These are phyloP conservation scores for Hymenoscyphus occultus DNA, from an alignment of 2,329 filamentous ascomycete species.

Conservation along the genomic window DNA sequence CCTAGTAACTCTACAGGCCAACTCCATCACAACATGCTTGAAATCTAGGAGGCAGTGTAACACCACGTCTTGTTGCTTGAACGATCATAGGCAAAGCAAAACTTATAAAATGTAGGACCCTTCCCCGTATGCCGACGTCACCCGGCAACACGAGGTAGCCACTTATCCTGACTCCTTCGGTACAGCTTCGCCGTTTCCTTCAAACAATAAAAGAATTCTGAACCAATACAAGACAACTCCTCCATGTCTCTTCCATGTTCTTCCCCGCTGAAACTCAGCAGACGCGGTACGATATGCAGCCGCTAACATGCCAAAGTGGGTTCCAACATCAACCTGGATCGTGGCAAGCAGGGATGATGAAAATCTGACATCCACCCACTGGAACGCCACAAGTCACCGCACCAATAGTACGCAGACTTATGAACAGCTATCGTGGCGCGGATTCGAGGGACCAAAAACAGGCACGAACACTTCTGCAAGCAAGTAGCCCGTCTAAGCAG, in stretches of 20 bases:
- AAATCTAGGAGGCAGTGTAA: slow-evolving; percentile 11
- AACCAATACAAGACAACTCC: slow-evolving; percentile 6
- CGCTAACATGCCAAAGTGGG: slow-evolving; percentile 7
- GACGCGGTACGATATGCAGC: slow-evolving; percentile 1
- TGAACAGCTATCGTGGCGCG: background rate
- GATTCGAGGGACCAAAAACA: background rate
- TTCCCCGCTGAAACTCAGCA: slow-evolving; percentile 8
- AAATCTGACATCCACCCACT: slow-evolving; percentile 6
- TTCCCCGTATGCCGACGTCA: slow-evolving; percentile 5
- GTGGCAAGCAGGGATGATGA: slow-evolving; percentile 1
- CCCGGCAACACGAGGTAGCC: background rate
- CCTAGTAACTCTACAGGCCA: slow-evolving; percentile 12
- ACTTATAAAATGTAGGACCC: slow-evolving; percentile 7
- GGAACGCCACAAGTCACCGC: slow-evolving; percentile 1
- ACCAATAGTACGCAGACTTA: background rate
- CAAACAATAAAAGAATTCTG: slow-evolving; percentile 2
- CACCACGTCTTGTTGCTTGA: slow-evolving; percentile 9
- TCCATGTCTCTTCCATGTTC: slow-evolving; percentile 1
- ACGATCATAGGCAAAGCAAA: slow-evolving; percentile 3
- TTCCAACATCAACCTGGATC: slow-evolving; percentile 8
- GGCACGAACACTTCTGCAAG: slow-evolving; percentile 1
- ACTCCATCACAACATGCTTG: slow-evolving; percentile 12
- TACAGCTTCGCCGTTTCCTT: slow-evolving; percentile 2
- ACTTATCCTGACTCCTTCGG: slow-evolving; percentile 6
- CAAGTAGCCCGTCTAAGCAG: background rate